phyloP scores from a whole-genome alignment of 306 rosid species.

The Quercus robur region DNA sequence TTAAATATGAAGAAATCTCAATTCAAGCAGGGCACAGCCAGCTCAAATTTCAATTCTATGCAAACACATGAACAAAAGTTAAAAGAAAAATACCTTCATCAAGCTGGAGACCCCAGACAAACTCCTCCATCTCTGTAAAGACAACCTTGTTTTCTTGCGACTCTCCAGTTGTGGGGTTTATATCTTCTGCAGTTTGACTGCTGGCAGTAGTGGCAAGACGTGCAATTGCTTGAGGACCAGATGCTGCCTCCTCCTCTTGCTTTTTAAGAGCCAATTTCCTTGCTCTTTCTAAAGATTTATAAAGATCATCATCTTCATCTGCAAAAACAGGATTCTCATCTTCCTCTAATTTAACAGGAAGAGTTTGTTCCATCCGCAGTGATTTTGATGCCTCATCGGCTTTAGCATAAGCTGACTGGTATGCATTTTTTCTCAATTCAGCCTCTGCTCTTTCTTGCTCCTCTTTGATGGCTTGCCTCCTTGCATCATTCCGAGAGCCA shows the following conservation, averaged over 20 bases:
- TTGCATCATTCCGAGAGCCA: conserved; percentile 76
- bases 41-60: background rate
- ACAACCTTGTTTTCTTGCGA: conserved; percentile 78
- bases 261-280: conserved; percentile 71
- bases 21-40: conserved; percentile 10
- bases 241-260: conserved; percentile 52
- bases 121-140: conserved; percentile 97
- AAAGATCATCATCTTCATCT: conserved; percentile 88
- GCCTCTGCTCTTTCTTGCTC: conserved; percentile 77
- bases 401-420: conserved; percentile 79
- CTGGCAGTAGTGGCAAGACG: conserved; percentile 56
- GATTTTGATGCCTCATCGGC: conserved; percentile 89
- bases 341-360: conserved; percentile 49
- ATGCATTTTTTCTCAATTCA: conserved; percentile 75
- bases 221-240: conserved; percentile 80
- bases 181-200: conserved; percentile 51
- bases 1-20: background rate
- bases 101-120: conserved; percentile 92
- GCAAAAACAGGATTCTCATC: conserved; percentile 52
- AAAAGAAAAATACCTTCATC: conserved; percentile 63
- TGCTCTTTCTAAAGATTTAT: conserved; percentile 78
- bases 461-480: conserved; percentile 60
- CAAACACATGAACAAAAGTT: conserved; percentile 3
- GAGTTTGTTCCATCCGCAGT: conserved; percentile 59
- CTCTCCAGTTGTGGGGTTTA: conserved; percentile 51